Evolutionary conservation across 2,329 filamentous ascomycete genomes (phyloP), one percentile per base, ranked within the genome.

Genomic region (Alternaria rosae): DNA sequence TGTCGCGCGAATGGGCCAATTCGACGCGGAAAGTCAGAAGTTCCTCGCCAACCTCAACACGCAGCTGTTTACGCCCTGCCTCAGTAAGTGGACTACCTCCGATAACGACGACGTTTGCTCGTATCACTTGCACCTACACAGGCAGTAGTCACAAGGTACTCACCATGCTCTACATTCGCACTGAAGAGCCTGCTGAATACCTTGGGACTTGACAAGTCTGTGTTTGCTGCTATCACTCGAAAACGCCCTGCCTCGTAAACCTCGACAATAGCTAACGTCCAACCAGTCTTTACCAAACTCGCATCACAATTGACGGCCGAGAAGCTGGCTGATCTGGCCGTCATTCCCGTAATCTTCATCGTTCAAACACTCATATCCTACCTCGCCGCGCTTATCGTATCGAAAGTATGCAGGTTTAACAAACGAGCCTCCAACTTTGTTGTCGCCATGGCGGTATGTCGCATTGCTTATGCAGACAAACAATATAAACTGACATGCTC

Each of bases 31-130:
- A 54, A 92, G 94, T 78, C 95, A 99, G 80, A 98, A 97, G 81
- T 96, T 99, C 76, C 85, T 97, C 53, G 94, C 95, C 56, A 97
- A 99, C 76, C 85, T 99, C 70, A 99, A 99, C 79, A 93, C 97
- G 61, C 92, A 92, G 83, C 86, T 99, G 43, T 99, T 99, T 81
- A 99, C 95, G 28, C 95, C 95, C 68, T 98, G 95, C 79, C 88
- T 99, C 67, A 96, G 92, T 96, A 88, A 65, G 76, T 50, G 11
- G 10, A 48, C 25, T 17, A 21, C 26, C 28, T 13, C 32, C 15
- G 11, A 43, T 12, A 38, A 17, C n/a, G 8, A 38, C 17, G 35
- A 38, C 35, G 35, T n/a, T 10, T 0, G 35, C 17, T 3, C 17
- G 35, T 11, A 6, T 3, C n/a, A 38, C 15, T 38, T n/a, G 17